These are phyloP conservation scores for Geotrichum cucujoidarum DNA, from an alignment of 1,139 yeast species.

Conservation along the genomic window DNA sequence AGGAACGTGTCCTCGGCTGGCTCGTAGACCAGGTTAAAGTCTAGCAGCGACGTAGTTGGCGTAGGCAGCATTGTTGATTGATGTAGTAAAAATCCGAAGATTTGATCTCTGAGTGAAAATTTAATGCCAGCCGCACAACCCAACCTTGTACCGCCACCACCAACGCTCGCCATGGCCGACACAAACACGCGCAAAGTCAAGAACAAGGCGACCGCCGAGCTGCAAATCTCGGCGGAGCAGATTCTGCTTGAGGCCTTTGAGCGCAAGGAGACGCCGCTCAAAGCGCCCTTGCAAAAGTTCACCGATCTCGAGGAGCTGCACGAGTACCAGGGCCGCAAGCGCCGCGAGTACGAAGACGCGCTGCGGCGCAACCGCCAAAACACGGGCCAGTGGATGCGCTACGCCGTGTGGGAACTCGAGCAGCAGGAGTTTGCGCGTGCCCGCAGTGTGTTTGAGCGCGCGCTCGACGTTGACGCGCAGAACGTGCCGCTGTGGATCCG, in stretches of 20 bases:
- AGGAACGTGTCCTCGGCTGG: constrained; percentile 91
- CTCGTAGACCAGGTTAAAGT: constrained; percentile 66
- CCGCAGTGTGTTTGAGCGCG: constrained; percentile 83
- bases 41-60: constrained; percentile 45
- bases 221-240: constrained; percentile 55
- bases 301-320: constrained; percentile 76
- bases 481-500: constrained; percentile 82
- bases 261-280: constrained; percentile 41
- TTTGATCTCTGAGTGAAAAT: too few species aligned
- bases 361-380: constrained; percentile 76
- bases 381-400: constrained; percentile 85
- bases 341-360: constrained; percentile 82
- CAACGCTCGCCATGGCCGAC: constrained; percentile 11
- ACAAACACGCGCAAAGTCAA: constrained; percentile 29
- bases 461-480: constrained; percentile 67
- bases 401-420: constrained; percentile 82
- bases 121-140: neutral
- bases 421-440: constrained; percentile 75
- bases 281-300: constrained; percentile 46
- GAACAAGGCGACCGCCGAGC: constrained; percentile 45
- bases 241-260: constrained; percentile 54
- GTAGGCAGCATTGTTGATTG: constrained; percentile 51
- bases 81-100: neutral
- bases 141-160: neutral
- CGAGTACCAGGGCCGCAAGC: constrained; percentile 67